Evolutionary conservation across 768 basidiomycete genomes (phyloP).

Genomic region (Tricholoma sp.): DNA sequence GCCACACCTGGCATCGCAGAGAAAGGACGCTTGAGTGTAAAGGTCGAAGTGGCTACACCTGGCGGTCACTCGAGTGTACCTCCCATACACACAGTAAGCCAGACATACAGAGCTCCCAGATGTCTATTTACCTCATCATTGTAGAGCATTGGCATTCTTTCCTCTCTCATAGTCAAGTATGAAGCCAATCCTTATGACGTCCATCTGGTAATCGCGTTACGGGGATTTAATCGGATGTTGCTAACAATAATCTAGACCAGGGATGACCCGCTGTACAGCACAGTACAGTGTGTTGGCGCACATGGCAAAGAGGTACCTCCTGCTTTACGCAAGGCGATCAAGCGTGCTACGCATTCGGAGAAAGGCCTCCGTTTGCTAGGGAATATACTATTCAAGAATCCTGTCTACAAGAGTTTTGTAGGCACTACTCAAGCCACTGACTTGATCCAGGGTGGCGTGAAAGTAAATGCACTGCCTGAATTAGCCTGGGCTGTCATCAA

Average conservation of each 20-base stretch:
- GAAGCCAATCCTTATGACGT: slow-evolving; percentile 60
- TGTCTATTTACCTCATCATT: not conserved
- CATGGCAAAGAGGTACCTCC: slow-evolving; percentile 53
- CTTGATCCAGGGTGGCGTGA: slow-evolving; percentile 61
- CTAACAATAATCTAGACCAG: slow-evolving; percentile 34
- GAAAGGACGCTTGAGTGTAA: slow-evolving; percentile 65
- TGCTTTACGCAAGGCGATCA: slow-evolving; percentile 41
- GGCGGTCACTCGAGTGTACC: slow-evolving; percentile 90
- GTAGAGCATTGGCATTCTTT: slow-evolving; percentile 78
- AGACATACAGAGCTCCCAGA: not conserved
- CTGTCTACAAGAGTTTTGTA: slow-evolving; percentile 38
- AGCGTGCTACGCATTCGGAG: slow-evolving; percentile 42
- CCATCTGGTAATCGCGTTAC: slow-evolving; percentile 37
- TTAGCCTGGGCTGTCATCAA: slow-evolving; percentile 64
- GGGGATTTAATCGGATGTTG: not conserved
- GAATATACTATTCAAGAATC: slow-evolving; percentile 36
- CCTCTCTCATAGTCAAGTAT: slow-evolving; percentile 60
- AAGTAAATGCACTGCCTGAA: slow-evolving; percentile 80
- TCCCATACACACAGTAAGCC: slow-evolving; percentile 66
- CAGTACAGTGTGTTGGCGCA: slow-evolving; percentile 61
- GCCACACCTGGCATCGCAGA: slow-evolving; percentile 65
- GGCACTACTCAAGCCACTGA: slow-evolving; percentile 80
- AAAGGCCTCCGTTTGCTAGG: slow-evolving; percentile 49
- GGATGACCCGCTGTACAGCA: slow-evolving; percentile 52
- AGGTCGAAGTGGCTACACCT: slow-evolving; percentile 57